Conservation (phyloP, 139 green algal genomes). For the Ettlia oleoabundans region DNA sequence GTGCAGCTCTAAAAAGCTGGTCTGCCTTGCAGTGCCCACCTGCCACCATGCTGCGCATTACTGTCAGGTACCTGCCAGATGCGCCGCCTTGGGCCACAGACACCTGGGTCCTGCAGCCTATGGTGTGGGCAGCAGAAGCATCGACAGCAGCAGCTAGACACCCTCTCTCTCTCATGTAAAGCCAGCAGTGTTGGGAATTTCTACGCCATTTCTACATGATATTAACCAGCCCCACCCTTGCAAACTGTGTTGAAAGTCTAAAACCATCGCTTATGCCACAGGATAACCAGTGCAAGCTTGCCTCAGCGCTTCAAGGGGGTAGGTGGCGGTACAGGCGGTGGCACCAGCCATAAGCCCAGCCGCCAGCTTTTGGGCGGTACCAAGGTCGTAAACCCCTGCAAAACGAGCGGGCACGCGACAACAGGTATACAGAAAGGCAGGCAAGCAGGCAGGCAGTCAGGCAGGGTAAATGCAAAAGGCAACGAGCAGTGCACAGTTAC, state of each 20-base stretch:
- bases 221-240: too few species aligned
- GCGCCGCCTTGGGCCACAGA: constrained; percentile 3
- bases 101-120: constrained; percentile 25
- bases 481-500: too few species aligned
- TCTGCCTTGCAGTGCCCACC: not conserved
- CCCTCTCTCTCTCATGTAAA: not conserved
- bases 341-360: constrained; percentile 8
- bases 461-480: too few species aligned
- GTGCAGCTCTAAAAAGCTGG: too few species aligned
- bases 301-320: constrained; percentile 32
- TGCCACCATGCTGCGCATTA: not conserved
- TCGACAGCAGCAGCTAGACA: not conserved
- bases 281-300: not conserved
- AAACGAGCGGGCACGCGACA: not conserved
- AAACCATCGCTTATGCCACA: not conserved
- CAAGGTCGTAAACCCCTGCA: constrained; percentile 12
- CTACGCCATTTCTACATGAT: too few species aligned
- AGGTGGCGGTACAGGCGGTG: constrained; percentile 8
- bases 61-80: not conserved
- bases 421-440: too few species aligned
- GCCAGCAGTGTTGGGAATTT: not conserved
- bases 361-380: not conserved
- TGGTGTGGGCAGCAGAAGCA: not conserved
- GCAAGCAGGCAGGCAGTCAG: too few species aligned
- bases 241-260: too few species aligned